Conservation (phyloP, 352 stramenopile genomes). For the Ochromonadaceae sp. region DNA sequence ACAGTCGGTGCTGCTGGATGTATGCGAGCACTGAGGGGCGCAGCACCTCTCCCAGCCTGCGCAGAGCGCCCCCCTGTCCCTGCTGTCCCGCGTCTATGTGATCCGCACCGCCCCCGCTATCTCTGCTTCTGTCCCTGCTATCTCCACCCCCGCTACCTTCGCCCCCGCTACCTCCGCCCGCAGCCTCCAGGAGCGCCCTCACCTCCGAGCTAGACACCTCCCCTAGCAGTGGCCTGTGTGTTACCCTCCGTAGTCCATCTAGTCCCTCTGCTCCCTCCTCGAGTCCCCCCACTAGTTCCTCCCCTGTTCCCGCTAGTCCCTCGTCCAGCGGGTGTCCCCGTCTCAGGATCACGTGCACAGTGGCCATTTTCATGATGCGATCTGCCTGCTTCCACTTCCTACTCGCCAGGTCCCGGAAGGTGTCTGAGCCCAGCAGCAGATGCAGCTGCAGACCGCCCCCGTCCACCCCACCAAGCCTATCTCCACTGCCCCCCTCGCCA, state of each 20-base stretch:
- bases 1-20: conserved; percentile 51
- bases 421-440: conserved; percentile 57
- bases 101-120: no score
- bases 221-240: conserved; percentile 42
- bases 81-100: no score
- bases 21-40: conserved; percentile 49
- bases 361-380: conserved; percentile 45
- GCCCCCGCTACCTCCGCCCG: no score
- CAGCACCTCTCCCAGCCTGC: conserved; percentile 37
- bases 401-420: conserved; percentile 51
- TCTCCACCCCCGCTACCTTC: no score
- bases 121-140: no score
- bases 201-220: conserved; percentile 55
- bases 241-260: conserved; percentile 36
- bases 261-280: no score
- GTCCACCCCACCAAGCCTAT: not conserved
- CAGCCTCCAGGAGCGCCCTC: no score
- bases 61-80: conserved; percentile 28
- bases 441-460: conserved; percentile 39
- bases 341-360: conserved; percentile 50
- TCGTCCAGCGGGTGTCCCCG: no score
- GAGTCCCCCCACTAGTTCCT: no score
- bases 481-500: not conserved
- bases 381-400: conserved; percentile 66
- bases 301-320: no score